Evolutionary conservation across 2,329 filamentous ascomycete genomes (phyloP).

Genomic region (Botryosphaeria agaves): DNA sequence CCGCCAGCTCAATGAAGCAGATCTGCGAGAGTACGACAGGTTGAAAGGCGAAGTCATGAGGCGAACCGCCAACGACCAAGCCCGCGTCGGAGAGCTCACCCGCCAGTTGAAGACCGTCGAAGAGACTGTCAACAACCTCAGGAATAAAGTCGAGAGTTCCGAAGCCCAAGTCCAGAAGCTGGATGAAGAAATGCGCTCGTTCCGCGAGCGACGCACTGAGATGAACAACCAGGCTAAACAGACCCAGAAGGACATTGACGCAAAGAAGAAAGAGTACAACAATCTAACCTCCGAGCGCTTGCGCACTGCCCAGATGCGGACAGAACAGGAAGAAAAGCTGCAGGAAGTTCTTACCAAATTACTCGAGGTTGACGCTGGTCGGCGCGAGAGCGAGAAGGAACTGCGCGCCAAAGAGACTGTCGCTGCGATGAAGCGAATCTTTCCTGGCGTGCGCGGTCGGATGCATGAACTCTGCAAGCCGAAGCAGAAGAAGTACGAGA

Average conservation of each 20-base stretch:
- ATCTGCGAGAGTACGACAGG: slow-evolving; percentile 77
- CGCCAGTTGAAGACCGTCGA: slow-evolving; percentile 84
- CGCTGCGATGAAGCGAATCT: slow-evolving; percentile 72
- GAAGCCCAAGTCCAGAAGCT: slow-evolving; percentile 59
- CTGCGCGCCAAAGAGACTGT: slow-evolving; percentile 66
- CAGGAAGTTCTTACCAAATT: slow-evolving; percentile 65
- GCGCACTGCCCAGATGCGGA: slow-evolving; percentile 62
- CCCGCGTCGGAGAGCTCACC: slow-evolving; percentile 68
- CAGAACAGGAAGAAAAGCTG: slow-evolving; percentile 84
- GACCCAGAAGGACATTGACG: slow-evolving; percentile 59
- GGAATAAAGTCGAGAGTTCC: slow-evolving; percentile 68
- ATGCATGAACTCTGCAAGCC: slow-evolving; percentile 86
- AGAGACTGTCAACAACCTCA: slow-evolving; percentile 76
- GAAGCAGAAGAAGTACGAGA: slow-evolving; percentile 92
- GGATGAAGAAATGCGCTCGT: slow-evolving; percentile 49
- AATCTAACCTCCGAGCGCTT: slow-evolving; percentile 68
- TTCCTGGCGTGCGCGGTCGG: slow-evolving; percentile 78
- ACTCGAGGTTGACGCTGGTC: slow-evolving; percentile 69
- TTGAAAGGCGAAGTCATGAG: slow-evolving; percentile 74
- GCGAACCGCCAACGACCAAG: slow-evolving; percentile 63
- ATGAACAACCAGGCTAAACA: slow-evolving; percentile 47
- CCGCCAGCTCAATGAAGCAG: slow-evolving; percentile 65
- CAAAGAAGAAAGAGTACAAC: slow-evolving; percentile 84
- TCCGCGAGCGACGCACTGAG: slow-evolving; percentile 49
- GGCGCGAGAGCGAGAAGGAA: slow-evolving; percentile 73